A percentile compares a stretch with the other conserved stretches of the same genome.
phyloP scores from a whole-genome alignment of 352 stramenopile genomes.

The Pilasporangium apinafurcum region DNA sequence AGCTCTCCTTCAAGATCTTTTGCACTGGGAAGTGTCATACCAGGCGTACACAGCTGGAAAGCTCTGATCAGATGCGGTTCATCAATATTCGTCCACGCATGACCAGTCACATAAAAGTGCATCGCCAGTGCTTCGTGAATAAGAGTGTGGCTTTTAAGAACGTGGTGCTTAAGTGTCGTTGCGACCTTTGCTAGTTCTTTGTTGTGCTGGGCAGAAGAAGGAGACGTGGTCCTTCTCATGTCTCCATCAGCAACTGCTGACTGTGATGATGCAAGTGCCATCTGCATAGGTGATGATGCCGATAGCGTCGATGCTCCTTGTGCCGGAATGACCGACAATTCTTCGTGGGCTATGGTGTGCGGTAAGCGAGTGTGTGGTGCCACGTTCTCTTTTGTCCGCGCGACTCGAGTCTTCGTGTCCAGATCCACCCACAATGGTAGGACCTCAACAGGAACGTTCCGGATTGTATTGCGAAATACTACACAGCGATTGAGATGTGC shows the following conservation, averaged over 20 bases:
- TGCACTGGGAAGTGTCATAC: not conserved
- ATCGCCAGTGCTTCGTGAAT: slow-evolving; percentile 13
- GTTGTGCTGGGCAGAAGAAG: too few relatives aligned
- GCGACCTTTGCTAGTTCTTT: too few relatives aligned
- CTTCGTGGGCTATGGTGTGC: not conserved
- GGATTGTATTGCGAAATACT: slow-evolving; percentile 7
- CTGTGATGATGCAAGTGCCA: not conserved
- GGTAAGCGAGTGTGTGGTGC: not conserved
- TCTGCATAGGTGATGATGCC: not conserved
- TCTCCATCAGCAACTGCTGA: not conserved
- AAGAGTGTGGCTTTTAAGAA: too few relatives aligned
- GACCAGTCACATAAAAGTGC: slow-evolving; percentile 16
- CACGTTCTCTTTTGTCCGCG: not conserved
- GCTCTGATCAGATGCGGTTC: slow-evolving; percentile 9
- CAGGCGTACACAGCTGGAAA: not conserved
- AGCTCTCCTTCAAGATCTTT: slow-evolving; percentile 8
- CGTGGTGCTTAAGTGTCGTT: too few relatives aligned
- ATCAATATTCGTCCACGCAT: slow-evolving; percentile 3
- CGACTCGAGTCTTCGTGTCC: not conserved
- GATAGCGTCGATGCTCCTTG: not conserved
- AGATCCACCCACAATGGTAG: slow-evolving; percentile 13
- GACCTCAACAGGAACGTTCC: not conserved
- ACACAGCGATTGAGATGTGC: slow-evolving; percentile 16
- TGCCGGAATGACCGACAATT: not conserved
- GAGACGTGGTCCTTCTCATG: not conserved